Percentiles rank a stretch among this genome's conserved stretches.
Evolutionary conservation across 768 basidiomycete species (phyloP).

Genomic region (Crucibulum laeve): DNA sequence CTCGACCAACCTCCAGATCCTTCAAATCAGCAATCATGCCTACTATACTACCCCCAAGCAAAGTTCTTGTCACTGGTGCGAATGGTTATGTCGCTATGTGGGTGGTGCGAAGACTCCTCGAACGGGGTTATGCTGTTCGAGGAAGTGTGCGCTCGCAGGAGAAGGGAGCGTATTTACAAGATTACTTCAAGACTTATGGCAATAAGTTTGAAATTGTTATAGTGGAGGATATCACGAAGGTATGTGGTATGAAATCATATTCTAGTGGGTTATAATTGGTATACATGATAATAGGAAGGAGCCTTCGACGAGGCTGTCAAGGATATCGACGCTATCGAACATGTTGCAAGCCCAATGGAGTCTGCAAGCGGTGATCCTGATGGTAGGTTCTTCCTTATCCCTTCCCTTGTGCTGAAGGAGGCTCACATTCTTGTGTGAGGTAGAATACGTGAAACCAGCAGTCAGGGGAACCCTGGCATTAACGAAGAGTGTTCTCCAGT

Average conservation of each 20-base stretch:
- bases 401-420: neutral
- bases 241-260: constrained; percentile 4
- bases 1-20: too few relatives aligned
- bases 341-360: constrained; percentile 58
- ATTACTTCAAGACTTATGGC: constrained; percentile 44
- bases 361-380: constrained; percentile 36
- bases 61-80: constrained; percentile 46
- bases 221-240: constrained; percentile 57
- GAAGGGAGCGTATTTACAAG: constrained; percentile 51
- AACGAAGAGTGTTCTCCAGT: neutral
- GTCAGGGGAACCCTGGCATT: neutral
- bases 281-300: constrained; percentile 31
- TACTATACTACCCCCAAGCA: constrained; percentile 12
- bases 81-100: constrained; percentile 53
- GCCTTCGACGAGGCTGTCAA: constrained; percentile 74
- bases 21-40: too few relatives aligned
- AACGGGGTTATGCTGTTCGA: constrained; percentile 54
- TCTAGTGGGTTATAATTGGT: neutral
- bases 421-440: too few relatives aligned
- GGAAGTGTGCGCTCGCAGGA: constrained; percentile 57
- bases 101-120: constrained; percentile 47
- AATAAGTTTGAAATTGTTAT: constrained; percentile 54
- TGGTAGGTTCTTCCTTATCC: constrained; percentile 9
- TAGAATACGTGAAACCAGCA: neutral
- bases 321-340: constrained; percentile 57